These are phyloP conservation scores for Malbranchea cinnamomea DNA, from an alignment of 2,329 filamentous ascomycete genomes.

Conservation along the genomic window DNA sequence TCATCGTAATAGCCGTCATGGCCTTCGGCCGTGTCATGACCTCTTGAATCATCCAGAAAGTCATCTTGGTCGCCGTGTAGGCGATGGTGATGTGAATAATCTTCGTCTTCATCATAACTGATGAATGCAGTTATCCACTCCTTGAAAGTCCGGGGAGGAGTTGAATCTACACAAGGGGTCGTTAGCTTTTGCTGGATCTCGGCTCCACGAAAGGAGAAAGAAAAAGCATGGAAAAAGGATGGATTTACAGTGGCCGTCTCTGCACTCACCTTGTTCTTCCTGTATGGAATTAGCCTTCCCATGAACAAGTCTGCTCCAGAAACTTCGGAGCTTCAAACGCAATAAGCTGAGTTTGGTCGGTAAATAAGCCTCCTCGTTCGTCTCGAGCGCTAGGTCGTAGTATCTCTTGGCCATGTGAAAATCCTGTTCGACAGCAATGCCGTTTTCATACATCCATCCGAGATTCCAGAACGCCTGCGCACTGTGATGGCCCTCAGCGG, in stretches of 20 bases:
- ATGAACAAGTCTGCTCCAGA: constrained; percentile 85
- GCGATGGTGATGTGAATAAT: constrained; percentile 45
- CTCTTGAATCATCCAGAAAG: constrained; percentile 14
- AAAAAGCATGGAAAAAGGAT: constrained; percentile 2
- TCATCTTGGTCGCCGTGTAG: constrained; percentile 38
- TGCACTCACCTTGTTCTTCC: constrained; percentile 61
- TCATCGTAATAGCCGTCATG: constrained; percentile 43
- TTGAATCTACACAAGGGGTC: constrained; percentile 39
- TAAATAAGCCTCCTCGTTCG: constrained; percentile 84
- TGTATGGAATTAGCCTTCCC: constrained; percentile 87
- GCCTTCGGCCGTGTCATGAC: constrained; percentile 10
- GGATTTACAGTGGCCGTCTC: neutral
- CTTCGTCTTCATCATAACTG: constrained; percentile 51
- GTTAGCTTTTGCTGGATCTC: constrained; percentile 5
- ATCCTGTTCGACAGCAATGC: constrained; percentile 80
- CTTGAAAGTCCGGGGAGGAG: constrained; percentile 59
- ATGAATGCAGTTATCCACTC: constrained; percentile 86
- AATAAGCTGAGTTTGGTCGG: constrained; percentile 79
- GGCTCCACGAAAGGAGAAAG: constrained; percentile 1
- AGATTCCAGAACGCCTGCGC: constrained; percentile 95
- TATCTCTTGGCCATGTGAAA: constrained; percentile 94
- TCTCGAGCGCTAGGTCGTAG: constrained; percentile 83
- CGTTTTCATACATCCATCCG: constrained; percentile 99
- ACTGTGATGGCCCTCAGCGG: constrained; percentile 79
- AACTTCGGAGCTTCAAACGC: constrained; percentile 70